Conservation (phyloP, 345 rosid genomes). For the Eucalyptus regnans region DNA sequence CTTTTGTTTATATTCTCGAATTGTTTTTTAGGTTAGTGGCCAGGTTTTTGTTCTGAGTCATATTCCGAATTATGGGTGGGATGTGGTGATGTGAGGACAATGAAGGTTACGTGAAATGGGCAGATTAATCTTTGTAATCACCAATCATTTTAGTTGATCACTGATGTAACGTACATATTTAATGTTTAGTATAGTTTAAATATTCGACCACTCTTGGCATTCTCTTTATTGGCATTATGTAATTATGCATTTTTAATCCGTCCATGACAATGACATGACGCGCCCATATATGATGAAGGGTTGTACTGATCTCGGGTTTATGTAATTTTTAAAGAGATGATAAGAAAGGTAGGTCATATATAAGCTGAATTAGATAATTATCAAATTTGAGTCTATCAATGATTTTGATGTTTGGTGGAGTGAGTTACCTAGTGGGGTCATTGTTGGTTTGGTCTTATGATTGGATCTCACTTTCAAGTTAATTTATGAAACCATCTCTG, state of each 20-base stretch:
- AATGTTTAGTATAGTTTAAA: not conserved
- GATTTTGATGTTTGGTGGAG: not conserved
- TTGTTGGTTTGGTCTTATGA: not conserved
- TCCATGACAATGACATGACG: rapidly evolving
- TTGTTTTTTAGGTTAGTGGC: not conserved
- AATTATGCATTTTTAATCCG: not conserved
- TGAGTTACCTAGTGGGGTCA: not conserved
- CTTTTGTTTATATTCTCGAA: too few relatives aligned
- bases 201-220: not conserved
- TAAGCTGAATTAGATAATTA: not conserved
- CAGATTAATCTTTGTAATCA: not conserved
- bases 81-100: not conserved
- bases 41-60: not conserved
- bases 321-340: not conserved
- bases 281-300: rapidly evolving
- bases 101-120: not conserved
- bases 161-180: not conserved
- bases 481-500: not conserved
- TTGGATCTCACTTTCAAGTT: not conserved
- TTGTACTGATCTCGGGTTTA: not conserved
- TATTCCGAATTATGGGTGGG: not conserved
- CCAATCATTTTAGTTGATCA: not conserved
- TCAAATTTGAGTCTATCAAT: not conserved
- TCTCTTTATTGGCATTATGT: not conserved
- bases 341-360: not conserved